Base-by-base conservation (phyloP, 805 yeast species). In the Pichia paraexigua region DNA sequence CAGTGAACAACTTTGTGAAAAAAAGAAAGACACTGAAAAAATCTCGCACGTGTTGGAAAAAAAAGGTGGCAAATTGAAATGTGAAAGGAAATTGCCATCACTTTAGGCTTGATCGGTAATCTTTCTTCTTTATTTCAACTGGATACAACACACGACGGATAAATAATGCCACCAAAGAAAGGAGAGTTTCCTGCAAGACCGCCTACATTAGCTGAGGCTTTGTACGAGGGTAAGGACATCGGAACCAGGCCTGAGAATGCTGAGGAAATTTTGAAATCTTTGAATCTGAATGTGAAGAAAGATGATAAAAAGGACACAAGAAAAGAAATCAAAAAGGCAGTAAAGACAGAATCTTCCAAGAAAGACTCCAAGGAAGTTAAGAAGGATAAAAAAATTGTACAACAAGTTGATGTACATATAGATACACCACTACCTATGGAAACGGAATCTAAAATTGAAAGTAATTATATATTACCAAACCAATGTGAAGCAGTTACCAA, bases 401-500 rank as follows among this genome's bases (percentile, higher is more conserved):
- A 24, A 1, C 58, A 56, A 43, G 30, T 51, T 7, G 46, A 49
- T 27, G 50, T 46, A 2, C 43, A 39, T 41, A 51, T 56, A 3
- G 47, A 43, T 24, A 18, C 44, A 17, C 88, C 90, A 8, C 65
- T 86, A 50, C 77, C 80, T 53, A 65, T 60, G 0, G 69, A 73
- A 37, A 75, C 74, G 0, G 76, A 80, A 17, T 72, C 88, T 12
- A 77, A 77, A 1, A 77, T 86, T 40, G 69, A 65, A 45, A 70
- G 79, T 39, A 60, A 77, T 0, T 63, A 66, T 2, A 69, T 87
- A 47, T 71, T 69, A 8, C 91, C 91, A 1, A 79, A 76, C 30
- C 71, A 73, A 41, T 72, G 84, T 1, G 77, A 78, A 43, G 86
- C 86, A 12, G 78, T 83, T 1, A 61, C 83, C 50, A 81, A 79